Percentiles rank a stretch among this genome's conserved stretches.
phyloP scores from a whole-genome alignment of 2,329 filamentous ascomycete species.

The Geosmithia flava region DNA sequence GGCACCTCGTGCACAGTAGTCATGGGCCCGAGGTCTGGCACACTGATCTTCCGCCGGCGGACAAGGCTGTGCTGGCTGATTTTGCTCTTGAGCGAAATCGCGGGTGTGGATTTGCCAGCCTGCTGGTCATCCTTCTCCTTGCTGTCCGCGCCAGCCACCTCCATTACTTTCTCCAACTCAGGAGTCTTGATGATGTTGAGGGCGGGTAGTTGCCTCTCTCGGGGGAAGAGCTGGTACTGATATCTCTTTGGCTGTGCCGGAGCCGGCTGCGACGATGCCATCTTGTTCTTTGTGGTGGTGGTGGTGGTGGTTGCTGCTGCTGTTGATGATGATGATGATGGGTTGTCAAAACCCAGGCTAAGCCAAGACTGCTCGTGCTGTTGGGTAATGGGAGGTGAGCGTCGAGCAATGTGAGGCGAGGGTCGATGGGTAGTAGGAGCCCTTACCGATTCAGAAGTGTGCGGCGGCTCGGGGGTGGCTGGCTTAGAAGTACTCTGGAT shows the following conservation, averaged over 20 bases:
- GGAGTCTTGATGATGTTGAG: conserved; percentile 29
- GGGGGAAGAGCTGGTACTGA: conserved; percentile 40
- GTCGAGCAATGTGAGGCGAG: conserved; percentile 1
- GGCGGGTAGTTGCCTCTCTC: conserved; percentile 30
- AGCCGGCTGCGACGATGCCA: conserved; percentile 29
- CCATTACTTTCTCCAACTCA: conserved; percentile 36
- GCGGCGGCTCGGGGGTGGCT: conserved; percentile 6
- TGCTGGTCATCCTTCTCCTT: conserved; percentile 26
- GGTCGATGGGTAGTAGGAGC: conserved; percentile 1
- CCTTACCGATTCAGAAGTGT: conserved; percentile 28
- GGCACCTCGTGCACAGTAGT: conserved; percentile 54
- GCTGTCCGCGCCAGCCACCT: conserved; percentile 15
- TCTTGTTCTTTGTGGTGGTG: conserved; percentile 44
- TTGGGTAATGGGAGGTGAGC: neutral
- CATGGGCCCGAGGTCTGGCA: conserved; percentile 54
- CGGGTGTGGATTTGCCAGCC: conserved; percentile 21
- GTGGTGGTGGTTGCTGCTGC: conserved; percentile 18
- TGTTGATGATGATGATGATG: conserved; percentile 1
- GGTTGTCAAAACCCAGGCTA: neutral
- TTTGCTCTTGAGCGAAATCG: conserved; percentile 33
- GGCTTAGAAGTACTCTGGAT: neutral
- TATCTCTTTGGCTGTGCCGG: conserved; percentile 40
- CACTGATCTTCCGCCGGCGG: conserved; percentile 50
- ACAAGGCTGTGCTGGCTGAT: conserved; percentile 45
- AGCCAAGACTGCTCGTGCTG: neutral